phyloP scores from a whole-genome alignment of 257 asterid species.

The Agastache rugosa region DNA sequence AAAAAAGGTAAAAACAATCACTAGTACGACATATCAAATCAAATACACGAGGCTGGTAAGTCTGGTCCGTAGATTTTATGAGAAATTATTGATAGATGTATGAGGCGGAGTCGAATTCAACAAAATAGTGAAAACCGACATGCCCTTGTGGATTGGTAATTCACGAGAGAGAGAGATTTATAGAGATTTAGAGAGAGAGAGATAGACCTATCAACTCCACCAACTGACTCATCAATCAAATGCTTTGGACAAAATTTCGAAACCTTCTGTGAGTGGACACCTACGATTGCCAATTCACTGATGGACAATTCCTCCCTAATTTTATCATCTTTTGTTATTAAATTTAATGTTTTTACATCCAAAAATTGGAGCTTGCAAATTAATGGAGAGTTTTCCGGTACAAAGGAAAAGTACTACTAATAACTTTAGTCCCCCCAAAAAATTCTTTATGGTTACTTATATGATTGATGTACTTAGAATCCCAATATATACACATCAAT shows the following conservation, averaged over 20 bases:
- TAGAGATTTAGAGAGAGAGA: neutral
- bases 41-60: neutral
- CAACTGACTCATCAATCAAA: conserved; percentile 30
- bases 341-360: neutral
- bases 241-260: neutral
- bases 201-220: conserved; percentile 25
- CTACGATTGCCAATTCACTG: conserved; percentile 29
- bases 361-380: neutral
- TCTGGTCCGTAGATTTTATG: conserved; percentile 14
- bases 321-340: neutral
- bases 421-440: neutral
- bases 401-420: neutral
- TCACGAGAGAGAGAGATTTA: conserved; percentile 22
- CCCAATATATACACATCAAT: neutral
- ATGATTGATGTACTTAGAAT: neutral
- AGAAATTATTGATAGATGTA: conserved; percentile 6
- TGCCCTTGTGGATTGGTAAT: conserved; percentile 14
- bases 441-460: neutral
- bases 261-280: conserved; percentile 17
- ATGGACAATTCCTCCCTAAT: conserved; percentile 24
- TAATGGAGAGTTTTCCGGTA: neutral
- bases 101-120: neutral
- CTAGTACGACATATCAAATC: conserved; percentile 3
- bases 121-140: conserved; percentile 17
- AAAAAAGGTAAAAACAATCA: neutral